phyloP scores from a whole-genome alignment of 140 eudicot species.

The Senecio squalidus region DNA sequence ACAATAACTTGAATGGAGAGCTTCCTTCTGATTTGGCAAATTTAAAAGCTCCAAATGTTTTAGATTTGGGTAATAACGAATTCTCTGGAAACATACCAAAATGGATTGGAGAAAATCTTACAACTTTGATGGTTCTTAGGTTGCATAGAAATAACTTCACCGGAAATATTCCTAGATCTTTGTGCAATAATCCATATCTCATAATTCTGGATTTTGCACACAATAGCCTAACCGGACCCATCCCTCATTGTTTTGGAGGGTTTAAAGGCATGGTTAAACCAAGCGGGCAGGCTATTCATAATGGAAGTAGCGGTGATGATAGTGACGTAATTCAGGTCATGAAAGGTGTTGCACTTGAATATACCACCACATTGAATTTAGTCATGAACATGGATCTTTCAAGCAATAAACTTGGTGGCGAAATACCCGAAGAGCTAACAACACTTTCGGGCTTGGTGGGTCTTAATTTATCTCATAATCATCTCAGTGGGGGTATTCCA shows the following conservation, averaged over 20 bases:
- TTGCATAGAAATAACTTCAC: constrained; percentile 12
- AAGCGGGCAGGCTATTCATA: background rate
- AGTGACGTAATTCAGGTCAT: background rate
- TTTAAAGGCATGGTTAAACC: constrained; percentile 15
- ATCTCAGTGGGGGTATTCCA: constrained; percentile 28
- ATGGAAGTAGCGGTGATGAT: background rate
- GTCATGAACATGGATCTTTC: constrained; percentile 34
- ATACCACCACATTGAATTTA: background rate
- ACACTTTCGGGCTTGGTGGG: constrained; percentile 10
- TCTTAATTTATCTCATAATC: constrained; percentile 31
- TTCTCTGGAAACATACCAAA: constrained; percentile 22
- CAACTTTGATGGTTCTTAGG: constrained; percentile 10
- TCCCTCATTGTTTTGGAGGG: constrained; percentile 24
- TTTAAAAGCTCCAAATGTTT: background rate
- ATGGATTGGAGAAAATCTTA: constrained; percentile 20
- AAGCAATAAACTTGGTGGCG: constrained; percentile 24
- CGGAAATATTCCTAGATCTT: constrained; percentile 17
- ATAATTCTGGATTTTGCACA: constrained; percentile 22
- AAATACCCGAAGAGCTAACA: constrained; percentile 25
- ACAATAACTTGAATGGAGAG: constrained; percentile 17
- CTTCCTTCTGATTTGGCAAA: constrained; percentile 18
- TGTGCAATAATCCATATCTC: constrained; percentile 16
- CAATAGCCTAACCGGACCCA: constrained; percentile 12
- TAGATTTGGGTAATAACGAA: constrained; percentile 30
- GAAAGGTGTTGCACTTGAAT: constrained; percentile 17